A percentile compares a stretch with the other conserved stretches of the same genome.
Conservation (phyloP, 1,284 basidiomycete species). For the Nidula niveotomentosa region DNA sequence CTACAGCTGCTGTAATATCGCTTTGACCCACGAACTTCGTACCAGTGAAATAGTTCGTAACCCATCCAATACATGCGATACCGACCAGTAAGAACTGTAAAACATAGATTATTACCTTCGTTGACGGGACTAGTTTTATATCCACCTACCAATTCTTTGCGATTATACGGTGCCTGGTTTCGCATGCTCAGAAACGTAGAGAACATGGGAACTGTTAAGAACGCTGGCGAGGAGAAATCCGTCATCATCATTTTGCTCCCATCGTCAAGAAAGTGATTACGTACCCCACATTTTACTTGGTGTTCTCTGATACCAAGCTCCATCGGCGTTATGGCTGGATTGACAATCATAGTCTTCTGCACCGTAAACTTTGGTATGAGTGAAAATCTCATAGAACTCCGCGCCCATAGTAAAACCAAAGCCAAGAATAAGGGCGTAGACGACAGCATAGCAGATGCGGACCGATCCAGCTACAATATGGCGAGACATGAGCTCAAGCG, state of each 20-base stretch:
- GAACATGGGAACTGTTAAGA: slow-evolving; percentile 81
- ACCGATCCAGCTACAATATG: slow-evolving; percentile 87
- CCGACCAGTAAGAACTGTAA: slow-evolving; percentile 57
- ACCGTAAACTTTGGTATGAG: slow-evolving; percentile 42
- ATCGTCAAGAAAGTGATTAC: slow-evolving; percentile 17
- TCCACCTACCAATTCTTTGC: slow-evolving; percentile 65
- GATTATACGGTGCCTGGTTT: slow-evolving; percentile 73
- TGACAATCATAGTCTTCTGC: slow-evolving; percentile 62
- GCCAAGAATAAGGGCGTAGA: slow-evolving; percentile 80
- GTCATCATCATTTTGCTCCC: neutral
- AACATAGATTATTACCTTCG: neutral
- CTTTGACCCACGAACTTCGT: slow-evolving; percentile 67
- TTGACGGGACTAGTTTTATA: no score
- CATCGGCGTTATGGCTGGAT: slow-evolving; percentile 48
- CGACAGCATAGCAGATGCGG: slow-evolving; percentile 79
- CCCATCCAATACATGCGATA: slow-evolving; percentile 79
- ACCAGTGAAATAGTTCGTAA: slow-evolving; percentile 74
- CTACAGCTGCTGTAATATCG: slow-evolving; percentile 75
- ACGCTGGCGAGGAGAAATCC: slow-evolving; percentile 40
- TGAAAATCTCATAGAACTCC: slow-evolving; percentile 62
- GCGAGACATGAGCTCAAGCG: slow-evolving; percentile 79
- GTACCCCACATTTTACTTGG: slow-evolving; percentile 56
- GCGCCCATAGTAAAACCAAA: slow-evolving; percentile 85
- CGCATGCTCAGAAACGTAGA: slow-evolving; percentile 74
- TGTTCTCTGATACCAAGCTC: slow-evolving; percentile 61